These are phyloP conservation scores for Chaetomiaceae sp. DNA, from an alignment of 2,329 filamentous ascomycete species.

Conservation along the genomic window DNA sequence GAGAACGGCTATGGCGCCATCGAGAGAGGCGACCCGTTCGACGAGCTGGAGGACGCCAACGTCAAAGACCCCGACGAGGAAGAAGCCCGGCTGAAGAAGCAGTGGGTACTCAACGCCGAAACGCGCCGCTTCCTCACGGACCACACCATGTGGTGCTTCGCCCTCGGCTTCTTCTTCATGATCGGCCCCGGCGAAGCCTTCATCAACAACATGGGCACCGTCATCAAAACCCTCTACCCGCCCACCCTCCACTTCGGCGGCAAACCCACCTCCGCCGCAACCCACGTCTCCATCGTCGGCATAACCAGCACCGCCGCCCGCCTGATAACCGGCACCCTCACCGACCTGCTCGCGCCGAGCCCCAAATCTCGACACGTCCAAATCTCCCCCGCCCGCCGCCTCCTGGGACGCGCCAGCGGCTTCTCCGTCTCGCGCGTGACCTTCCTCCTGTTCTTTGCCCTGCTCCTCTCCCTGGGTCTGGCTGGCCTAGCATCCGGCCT, in stretches of 20 bases:
- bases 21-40: constrained; percentile 32
- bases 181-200: constrained; percentile 96
- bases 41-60: constrained; percentile 44
- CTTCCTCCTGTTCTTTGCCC: constrained; percentile 72
- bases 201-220: constrained; percentile 93
- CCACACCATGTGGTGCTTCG: constrained; percentile 93
- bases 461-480: constrained; percentile 71
- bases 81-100: constrained; percentile 67
- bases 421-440: constrained; percentile 70
- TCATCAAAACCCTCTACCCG: constrained; percentile 79
- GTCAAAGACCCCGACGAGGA: constrained; percentile 41
- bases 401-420: constrained; percentile 14
- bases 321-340: constrained; percentile 82
- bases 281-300: constrained; percentile 89
- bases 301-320: constrained; percentile 87
- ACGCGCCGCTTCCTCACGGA: constrained; percentile 81
- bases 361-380: constrained; percentile 57
- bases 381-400: constrained; percentile 33
- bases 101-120: constrained; percentile 86
- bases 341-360: constrained; percentile 75
- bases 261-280: constrained; percentile 61
- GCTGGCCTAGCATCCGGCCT: constrained; percentile 71
- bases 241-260: constrained; percentile 43
- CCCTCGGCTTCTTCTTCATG: constrained; percentile 85
- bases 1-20: constrained; percentile 60